Evolutionary conservation across 345 rosid genomes (phyloP).

Genomic region (Gossypium thurberi): DNA sequence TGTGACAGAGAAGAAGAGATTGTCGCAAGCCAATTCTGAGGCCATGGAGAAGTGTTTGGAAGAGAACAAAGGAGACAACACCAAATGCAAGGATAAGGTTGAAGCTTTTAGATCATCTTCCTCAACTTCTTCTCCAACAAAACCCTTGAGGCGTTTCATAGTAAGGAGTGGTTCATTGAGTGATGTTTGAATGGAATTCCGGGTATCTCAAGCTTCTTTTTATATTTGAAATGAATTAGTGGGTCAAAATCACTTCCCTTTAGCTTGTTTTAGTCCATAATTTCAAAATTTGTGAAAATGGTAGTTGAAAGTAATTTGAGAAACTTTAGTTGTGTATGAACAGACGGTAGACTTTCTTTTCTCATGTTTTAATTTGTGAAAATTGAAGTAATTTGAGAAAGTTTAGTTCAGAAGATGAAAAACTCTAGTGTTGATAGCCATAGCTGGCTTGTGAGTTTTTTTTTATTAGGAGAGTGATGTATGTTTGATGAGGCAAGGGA

Average conservation of each 20-base stretch:
- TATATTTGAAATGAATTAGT: neutral
- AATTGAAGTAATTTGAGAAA: neutral
- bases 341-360: no score
- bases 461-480: no score
- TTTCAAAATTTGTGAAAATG: neutral
- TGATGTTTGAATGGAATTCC: conserved; percentile 23
- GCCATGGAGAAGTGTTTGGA: conserved; percentile 33
- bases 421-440: no score
- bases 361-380: neutral
- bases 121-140: conserved; percentile 7
- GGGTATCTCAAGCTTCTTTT: neutral
- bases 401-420: neutral
- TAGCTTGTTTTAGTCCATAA: neutral
- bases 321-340: neutral
- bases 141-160: conserved; percentile 12
- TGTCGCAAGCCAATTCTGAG: conserved; percentile 16
- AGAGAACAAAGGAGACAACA: conserved; percentile 28
- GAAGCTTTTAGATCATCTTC: conserved; percentile 25
- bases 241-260: neutral
- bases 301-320: neutral
- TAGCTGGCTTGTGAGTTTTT: no score
- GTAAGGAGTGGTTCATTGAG: conserved; percentile 30
- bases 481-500: no score
- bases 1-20: conserved; percentile 13
- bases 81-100: conserved; percentile 35